phyloP scores from a whole-genome alignment of 2,329 filamentous ascomycete species.

The Colletotrichum plurivorum region DNA sequence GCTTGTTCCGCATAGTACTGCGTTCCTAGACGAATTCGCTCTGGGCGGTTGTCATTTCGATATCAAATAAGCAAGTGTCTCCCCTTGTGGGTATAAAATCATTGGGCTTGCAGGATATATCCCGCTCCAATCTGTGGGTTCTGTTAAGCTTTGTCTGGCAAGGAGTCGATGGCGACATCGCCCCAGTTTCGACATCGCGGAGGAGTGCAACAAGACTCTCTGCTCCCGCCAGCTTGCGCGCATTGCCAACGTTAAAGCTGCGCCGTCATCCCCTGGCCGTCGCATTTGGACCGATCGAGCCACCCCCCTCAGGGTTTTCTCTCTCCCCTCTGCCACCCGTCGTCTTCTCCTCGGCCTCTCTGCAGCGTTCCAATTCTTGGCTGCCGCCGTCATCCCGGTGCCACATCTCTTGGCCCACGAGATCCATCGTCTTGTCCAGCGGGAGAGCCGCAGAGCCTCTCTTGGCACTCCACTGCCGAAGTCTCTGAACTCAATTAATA shows the following conservation, averaged over 20 bases:
- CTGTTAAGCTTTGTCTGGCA: slow-evolving; percentile 40
- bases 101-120: slow-evolving; percentile 24
- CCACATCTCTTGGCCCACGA: slow-evolving; percentile 41
- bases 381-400: slow-evolving; percentile 35
- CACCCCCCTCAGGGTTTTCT: slow-evolving; percentile 33
- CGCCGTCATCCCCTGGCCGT: slow-evolving; percentile 10
- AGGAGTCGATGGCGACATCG: slow-evolving; percentile 47
- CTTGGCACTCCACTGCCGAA: slow-evolving; percentile 39
- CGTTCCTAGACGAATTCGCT: background rate
- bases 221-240: slow-evolving; percentile 14
- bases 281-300: slow-evolving; percentile 5
- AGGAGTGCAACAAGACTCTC: slow-evolving; percentile 31
- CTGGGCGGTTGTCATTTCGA: slow-evolving; percentile 6
- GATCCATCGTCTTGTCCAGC: slow-evolving; percentile 37
- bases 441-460: slow-evolving; percentile 31
- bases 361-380: slow-evolving; percentile 34
- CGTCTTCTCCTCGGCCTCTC: slow-evolving; percentile 34
- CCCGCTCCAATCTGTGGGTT: slow-evolving; percentile 23
- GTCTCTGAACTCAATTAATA: slow-evolving; percentile 36
- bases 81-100: slow-evolving; percentile 29
- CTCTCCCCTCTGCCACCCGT: background rate
- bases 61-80: slow-evolving; percentile 21
- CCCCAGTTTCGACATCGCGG: slow-evolving; percentile 40
- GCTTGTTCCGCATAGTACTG: slow-evolving; percentile 12
- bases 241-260: slow-evolving; percentile 21